phyloP scores from a whole-genome alignment of 192 early-diverging fungal genomes.

The Chytriomyces confervae region DNA sequence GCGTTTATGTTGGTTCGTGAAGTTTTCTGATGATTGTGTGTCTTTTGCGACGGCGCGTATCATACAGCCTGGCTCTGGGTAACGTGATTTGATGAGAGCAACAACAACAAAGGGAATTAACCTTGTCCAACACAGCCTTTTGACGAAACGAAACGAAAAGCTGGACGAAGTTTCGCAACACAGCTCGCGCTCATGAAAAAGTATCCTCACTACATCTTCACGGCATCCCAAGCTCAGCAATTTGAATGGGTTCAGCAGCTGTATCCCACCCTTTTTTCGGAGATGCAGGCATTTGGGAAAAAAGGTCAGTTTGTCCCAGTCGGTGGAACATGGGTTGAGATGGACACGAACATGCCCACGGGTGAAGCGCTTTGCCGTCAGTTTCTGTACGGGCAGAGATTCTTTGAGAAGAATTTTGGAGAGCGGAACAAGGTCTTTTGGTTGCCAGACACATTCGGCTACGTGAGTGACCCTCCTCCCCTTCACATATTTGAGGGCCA shows the following conservation, averaged over 20 bases:
- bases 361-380: slow-evolving; percentile 93
- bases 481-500: neutral
- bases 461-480: slow-evolving; percentile 15
- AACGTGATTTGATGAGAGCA: neutral
- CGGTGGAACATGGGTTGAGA: slow-evolving; percentile 97
- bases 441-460: slow-evolving; percentile 70
- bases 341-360: slow-evolving; percentile 96
- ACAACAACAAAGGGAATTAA: neutral
- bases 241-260: slow-evolving; percentile 86
- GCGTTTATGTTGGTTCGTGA: slow-evolving; percentile 54
- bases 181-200: slow-evolving; percentile 71
- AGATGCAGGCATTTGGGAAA: slow-evolving; percentile 72
- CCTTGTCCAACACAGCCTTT: slow-evolving; percentile 90
- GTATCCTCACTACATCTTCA: slow-evolving; percentile 90
- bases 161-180: slow-evolving; percentile 47
- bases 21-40: neutral
- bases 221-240: slow-evolving; percentile 95
- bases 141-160: slow-evolving; percentile 95
- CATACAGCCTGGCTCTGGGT: slow-evolving; percentile 82
- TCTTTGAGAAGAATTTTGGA: slow-evolving; percentile 71
- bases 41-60: too few relatives aligned
- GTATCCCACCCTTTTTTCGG: slow-evolving; percentile 82
- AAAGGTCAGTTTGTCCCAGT: slow-evolving; percentile 87
- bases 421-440: slow-evolving; percentile 72
- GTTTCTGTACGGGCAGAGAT: slow-evolving; percentile 91